phyloP scores from a whole-genome alignment of 192 early-diverging fungal genomes.

The Podila verticillata region DNA sequence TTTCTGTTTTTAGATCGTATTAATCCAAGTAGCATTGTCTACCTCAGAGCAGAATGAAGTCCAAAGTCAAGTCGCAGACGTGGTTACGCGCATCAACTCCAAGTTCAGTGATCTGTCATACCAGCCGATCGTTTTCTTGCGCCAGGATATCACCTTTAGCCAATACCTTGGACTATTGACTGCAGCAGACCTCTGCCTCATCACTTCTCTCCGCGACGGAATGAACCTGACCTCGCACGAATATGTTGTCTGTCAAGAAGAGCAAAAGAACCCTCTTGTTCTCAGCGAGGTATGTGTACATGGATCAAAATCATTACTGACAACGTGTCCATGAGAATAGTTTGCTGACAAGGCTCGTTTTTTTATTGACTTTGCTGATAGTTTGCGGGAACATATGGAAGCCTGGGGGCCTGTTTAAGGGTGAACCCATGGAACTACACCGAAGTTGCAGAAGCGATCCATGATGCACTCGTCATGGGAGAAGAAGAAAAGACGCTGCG shows the following conservation, averaged over 20 bases:
- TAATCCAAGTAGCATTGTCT: constrained; percentile 95
- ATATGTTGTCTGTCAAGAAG: constrained; percentile 91
- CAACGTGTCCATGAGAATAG: too few species aligned
- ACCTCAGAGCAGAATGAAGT: constrained; percentile 92
- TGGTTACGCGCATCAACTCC: constrained; percentile 93
- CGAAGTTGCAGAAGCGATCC: constrained; percentile 89
- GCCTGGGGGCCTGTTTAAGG: constrained; percentile 81
- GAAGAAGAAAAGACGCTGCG: constrained; percentile 78
- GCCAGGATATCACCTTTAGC: constrained; percentile 90
- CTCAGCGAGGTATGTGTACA: constrained; percentile 76
- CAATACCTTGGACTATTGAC: constrained; percentile 92
- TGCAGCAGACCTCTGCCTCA: constrained; percentile 88
- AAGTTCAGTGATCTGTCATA: constrained; percentile 91
- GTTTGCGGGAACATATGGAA: constrained; percentile 96
- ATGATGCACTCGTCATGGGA: constrained; percentile 86
- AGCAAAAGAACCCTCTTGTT: constrained; percentile 83
- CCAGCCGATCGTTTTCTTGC: constrained; percentile 88
- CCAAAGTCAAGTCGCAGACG: constrained; percentile 87
- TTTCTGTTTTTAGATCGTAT: constrained; percentile 67
- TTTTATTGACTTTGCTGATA: too few species aligned
- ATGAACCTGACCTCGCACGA: constrained; percentile 98
- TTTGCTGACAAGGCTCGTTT: too few species aligned
- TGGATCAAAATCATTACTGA: too few species aligned
- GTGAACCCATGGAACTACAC: constrained; percentile 98
- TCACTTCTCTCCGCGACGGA: constrained; percentile 93